Evolutionary conservation across 169 alveolate genomes (phyloP).

Genomic region (Miamiensis avidus): DNA sequence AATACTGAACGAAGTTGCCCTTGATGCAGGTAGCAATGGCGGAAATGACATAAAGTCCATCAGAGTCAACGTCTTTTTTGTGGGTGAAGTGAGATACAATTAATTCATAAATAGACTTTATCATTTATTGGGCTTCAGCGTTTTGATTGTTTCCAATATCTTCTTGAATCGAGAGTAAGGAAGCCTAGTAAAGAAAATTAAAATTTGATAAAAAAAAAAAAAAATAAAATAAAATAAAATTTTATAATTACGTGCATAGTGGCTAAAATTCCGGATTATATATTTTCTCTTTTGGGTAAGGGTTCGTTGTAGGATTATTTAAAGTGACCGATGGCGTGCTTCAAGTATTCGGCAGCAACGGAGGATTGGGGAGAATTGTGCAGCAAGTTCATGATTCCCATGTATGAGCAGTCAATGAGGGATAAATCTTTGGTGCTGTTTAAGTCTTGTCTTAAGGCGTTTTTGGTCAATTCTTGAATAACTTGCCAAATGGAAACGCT

Average conservation of each 20-base stretch:
- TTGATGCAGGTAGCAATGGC: slow-evolving; percentile 16
- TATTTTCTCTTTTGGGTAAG: neutral
- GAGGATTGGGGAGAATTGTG: neutral
- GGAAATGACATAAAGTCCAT: slow-evolving; percentile 17
- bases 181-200: slow-evolving; percentile 8
- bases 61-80: slow-evolving; percentile 20
- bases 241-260: slow-evolving; percentile 22
- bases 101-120: neutral
- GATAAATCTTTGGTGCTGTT: neutral
- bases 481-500: neutral
- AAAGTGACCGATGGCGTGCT: neutral
- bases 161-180: neutral
- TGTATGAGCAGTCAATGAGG: neutral
- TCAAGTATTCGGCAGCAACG: neutral
- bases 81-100: neutral
- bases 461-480: neutral
- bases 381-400: neutral
- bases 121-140: neutral
- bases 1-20: slow-evolving; percentile 2
- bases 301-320: neutral
- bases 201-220: neutral
- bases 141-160: neutral
- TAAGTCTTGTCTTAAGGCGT: neutral
- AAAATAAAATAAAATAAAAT: neutral
- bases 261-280: slow-evolving; percentile 21